These are phyloP conservation scores for Mycena metata DNA, from an alignment of 768 basidiomycete species.

Conservation along the genomic window DNA sequence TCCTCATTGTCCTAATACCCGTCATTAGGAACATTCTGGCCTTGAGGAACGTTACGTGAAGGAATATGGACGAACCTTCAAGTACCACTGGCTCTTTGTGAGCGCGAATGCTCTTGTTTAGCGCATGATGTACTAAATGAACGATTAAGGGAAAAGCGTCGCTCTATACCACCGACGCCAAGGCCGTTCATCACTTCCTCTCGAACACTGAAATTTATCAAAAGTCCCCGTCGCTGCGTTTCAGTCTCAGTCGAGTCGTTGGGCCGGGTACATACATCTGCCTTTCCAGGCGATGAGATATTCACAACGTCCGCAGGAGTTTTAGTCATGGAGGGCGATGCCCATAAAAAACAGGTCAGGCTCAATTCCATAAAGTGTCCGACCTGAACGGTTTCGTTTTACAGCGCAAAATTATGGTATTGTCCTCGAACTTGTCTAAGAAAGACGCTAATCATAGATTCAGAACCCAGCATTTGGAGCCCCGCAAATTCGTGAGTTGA, in stretches of 20 bases:
- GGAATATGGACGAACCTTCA: too few relatives aligned
- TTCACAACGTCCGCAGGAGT: slow-evolving; percentile 45
- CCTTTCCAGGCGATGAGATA: too few relatives aligned
- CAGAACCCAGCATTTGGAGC: slow-evolving; percentile 65
- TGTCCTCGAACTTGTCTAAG: not conserved
- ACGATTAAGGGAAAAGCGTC: too few relatives aligned
- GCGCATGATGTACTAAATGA: too few relatives aligned
- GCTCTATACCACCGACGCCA: slow-evolving; percentile 62
- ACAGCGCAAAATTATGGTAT: slow-evolving; percentile 45
- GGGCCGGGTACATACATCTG: slow-evolving; percentile 33
- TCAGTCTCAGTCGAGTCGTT: slow-evolving; percentile 47
- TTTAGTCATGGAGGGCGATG: slow-evolving; percentile 46
- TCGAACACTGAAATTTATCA: slow-evolving; percentile 57
- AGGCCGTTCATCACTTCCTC: slow-evolving; percentile 65
- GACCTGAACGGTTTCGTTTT: not conserved
- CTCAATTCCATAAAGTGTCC: too few relatives aligned
- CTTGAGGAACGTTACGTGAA: too few relatives aligned
- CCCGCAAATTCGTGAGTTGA: slow-evolving; percentile 57
- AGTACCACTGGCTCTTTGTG: too few relatives aligned
- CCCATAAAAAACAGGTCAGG: slow-evolving; percentile 40
- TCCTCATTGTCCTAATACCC: too few relatives aligned
- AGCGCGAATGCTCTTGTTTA: too few relatives aligned
- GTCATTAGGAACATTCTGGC: too few relatives aligned
- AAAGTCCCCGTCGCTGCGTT: slow-evolving; percentile 52
- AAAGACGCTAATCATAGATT: not conserved